Conservation (phyloP, 1,139 yeast species). For the Geotrichum armillariae region DNA sequence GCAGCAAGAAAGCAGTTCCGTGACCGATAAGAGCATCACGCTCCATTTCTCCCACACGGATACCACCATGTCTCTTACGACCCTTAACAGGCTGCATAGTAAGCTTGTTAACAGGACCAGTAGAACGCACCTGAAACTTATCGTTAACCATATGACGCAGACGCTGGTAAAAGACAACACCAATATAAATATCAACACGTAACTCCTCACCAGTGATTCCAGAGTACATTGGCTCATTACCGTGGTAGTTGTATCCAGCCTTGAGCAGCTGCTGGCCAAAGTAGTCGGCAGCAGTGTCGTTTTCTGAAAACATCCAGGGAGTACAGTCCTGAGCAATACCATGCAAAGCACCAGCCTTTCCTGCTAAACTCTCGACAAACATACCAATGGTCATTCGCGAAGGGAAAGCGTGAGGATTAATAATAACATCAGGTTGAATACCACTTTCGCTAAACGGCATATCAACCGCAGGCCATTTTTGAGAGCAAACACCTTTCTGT, state of each 20-base stretch:
- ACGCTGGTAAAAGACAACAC: slow-evolving; percentile 96
- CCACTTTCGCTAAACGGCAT: slow-evolving; percentile 97
- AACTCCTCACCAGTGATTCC: slow-evolving; percentile 99
- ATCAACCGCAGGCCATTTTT: slow-evolving; percentile 96
- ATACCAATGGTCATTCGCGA: slow-evolving; percentile 99
- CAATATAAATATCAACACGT: slow-evolving; percentile 92
- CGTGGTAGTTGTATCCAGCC: slow-evolving; percentile 96
- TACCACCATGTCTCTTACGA: slow-evolving; percentile 98
- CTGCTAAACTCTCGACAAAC: slow-evolving; percentile 98
- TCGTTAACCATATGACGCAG: slow-evolving; percentile 99
- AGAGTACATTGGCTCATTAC: slow-evolving; percentile 98
- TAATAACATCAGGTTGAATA: slow-evolving; percentile 88
- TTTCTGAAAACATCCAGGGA: slow-evolving; percentile 92
- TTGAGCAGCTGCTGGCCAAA: slow-evolving; percentile 87
- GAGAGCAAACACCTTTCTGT: slow-evolving; percentile 98
- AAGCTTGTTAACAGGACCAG: slow-evolving; percentile 95
- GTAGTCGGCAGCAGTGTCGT: slow-evolving; percentile 94
- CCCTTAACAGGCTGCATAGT: slow-evolving; percentile 99
- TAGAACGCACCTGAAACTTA: slow-evolving; percentile 97
- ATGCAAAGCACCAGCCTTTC: slow-evolving; percentile 97
- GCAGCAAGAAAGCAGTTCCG: slow-evolving; percentile 95
- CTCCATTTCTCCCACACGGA: slow-evolving; percentile 99
- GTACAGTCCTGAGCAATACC: slow-evolving; percentile 98
- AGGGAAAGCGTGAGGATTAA: slow-evolving; percentile 99
- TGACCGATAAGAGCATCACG: slow-evolving; percentile 99